Percentiles rank a stretch among this genome's conserved stretches.
phyloP scores from a whole-genome alignment of 2,329 filamentous ascomycete genomes.

The Beauveria brongniartii region DNA sequence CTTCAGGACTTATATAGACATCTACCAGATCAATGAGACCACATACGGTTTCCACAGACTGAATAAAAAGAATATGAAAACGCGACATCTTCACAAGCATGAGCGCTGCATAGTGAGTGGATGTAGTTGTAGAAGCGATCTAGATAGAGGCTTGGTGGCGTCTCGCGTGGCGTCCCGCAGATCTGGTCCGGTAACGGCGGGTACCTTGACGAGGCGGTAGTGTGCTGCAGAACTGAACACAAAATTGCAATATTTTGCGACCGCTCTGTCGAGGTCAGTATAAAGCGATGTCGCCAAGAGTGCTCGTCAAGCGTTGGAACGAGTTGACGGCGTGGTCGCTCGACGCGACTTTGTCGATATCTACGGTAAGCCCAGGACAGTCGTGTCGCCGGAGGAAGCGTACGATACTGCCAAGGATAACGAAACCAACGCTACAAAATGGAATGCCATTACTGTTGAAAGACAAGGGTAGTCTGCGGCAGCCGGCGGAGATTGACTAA shows the following conservation, averaged over 20 bases:
- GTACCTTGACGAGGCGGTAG: slow-evolving; percentile 7
- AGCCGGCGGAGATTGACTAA: neutral
- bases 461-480: slow-evolving; percentile 12
- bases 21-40: neutral
- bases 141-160: slow-evolving; percentile 15
- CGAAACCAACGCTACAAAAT: too few relatives aligned
- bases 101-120: too few relatives aligned
- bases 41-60: neutral
- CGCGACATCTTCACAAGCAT: too few relatives aligned
- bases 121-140: slow-evolving; percentile 16
- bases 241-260: slow-evolving; percentile 9
- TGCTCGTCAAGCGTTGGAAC: too few relatives aligned
- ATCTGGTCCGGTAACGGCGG: slow-evolving; percentile 12
- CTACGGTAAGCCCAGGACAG: too few relatives aligned
- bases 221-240: too few relatives aligned
- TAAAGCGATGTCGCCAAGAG: too few relatives aligned
- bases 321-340: too few relatives aligned
- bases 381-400: too few relatives aligned
- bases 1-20: neutral
- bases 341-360: too few relatives aligned
- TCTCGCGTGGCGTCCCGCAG: slow-evolving; percentile 12
- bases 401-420: too few relatives aligned
- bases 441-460: neutral
- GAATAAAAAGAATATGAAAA: too few relatives aligned
- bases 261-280: neutral